Conservation (phyloP, 139 green algal species). For the Zygnema circumcarinatum region DNA sequence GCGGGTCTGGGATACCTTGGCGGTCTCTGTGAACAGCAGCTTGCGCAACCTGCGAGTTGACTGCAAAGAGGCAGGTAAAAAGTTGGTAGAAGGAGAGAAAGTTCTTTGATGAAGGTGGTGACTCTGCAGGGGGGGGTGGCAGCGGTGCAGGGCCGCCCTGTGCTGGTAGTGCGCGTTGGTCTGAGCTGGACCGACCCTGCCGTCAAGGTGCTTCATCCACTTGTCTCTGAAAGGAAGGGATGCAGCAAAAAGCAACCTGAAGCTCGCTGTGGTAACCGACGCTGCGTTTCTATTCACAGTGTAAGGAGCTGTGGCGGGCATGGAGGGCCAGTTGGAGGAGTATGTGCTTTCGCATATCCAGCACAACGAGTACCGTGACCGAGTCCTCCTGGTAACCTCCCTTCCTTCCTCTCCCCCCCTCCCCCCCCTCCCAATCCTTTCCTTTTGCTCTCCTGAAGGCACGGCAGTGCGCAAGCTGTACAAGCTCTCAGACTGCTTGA, state of each 20-base stretch:
- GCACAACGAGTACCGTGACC: slow-evolving; percentile 50
- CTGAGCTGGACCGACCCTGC: background rate
- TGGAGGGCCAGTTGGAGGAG: slow-evolving; percentile 40
- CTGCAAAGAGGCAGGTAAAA: background rate
- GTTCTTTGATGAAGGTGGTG: background rate
- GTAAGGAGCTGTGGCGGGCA: too few species aligned
- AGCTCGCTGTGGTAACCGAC: background rate
- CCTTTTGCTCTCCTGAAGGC: too few species aligned
- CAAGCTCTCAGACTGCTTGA: too few species aligned
- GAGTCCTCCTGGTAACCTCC: slow-evolving; percentile 47
- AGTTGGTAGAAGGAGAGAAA: background rate
- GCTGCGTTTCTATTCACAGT: background rate
- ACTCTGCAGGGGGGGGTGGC: background rate
- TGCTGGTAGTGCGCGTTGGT: background rate
- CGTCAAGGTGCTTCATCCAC: background rate
- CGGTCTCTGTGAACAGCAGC: background rate
- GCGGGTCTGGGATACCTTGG: background rate
- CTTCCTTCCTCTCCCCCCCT: background rate
- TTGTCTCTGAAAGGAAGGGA: too few species aligned
- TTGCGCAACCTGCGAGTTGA: background rate
- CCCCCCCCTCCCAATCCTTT: background rate
- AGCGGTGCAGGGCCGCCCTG: background rate
- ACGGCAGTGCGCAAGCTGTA: too few species aligned
- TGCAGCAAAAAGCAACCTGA: background rate
- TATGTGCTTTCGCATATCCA: slow-evolving; percentile 47